These are phyloP conservation scores for Penstemon barbatus DNA, from an alignment of 257 asterid genomes.

Conservation along the genomic window DNA sequence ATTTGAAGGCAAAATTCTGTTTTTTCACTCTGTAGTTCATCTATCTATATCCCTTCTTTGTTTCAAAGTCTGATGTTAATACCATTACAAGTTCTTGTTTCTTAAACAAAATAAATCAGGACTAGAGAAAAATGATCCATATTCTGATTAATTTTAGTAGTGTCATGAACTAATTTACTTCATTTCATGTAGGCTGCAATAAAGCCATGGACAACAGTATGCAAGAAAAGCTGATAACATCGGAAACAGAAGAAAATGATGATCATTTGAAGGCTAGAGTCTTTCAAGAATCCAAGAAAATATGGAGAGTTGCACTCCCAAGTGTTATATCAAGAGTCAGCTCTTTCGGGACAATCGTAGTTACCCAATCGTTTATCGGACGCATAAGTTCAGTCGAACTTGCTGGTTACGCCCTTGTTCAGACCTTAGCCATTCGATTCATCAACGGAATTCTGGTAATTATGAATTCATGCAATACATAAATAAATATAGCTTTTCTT, in stretches of 20 bases:
- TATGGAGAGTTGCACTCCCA: constrained; percentile 89
- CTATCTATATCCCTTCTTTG: no score
- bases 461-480: neutral
- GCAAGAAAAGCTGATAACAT: constrained; percentile 44
- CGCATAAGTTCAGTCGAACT: no score
- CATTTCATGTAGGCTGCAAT: constrained; percentile 1
- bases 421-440: constrained; percentile 62
- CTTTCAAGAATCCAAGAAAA: constrained; percentile 58
- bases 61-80: no score
- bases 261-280: constrained; percentile 44
- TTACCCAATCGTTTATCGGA: no score
- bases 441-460: constrained; percentile 65
- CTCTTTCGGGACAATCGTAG: constrained; percentile 45
- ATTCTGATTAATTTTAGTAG: neutral
- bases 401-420: constrained; percentile 28
- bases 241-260: constrained; percentile 36
- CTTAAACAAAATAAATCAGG: no score
- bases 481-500: neutral
- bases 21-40: no score
- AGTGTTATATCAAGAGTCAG: constrained; percentile 60
- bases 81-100: no score
- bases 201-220: constrained; percentile 42
- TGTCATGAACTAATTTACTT: neutral
- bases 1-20: no score
- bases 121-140: no score